These are phyloP conservation scores for Colletotrichum liriopes DNA, from an alignment of 2,329 filamentous ascomycete species.

Conservation along the genomic window DNA sequence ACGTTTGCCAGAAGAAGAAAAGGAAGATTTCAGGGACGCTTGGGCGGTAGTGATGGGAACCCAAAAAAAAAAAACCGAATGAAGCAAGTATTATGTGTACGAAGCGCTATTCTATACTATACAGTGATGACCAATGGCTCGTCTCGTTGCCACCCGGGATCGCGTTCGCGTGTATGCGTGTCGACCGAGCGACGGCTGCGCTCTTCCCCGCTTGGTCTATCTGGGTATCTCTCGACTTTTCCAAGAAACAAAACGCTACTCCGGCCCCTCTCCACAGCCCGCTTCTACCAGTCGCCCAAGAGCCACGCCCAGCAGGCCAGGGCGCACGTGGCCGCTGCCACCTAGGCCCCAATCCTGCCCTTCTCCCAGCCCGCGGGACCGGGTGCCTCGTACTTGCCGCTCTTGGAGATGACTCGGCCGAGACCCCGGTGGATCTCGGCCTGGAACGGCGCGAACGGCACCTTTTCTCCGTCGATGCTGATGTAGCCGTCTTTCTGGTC, in stretches of 20 bases:
- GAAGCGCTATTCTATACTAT: slow-evolving; percentile 36
- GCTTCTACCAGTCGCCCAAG: background rate
- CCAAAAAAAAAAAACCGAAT: background rate
- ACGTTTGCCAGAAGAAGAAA: background rate
- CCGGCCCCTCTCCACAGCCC: background rate
- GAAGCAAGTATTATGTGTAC: slow-evolving; percentile 25
- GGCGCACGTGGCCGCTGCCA: slow-evolving; percentile 33
- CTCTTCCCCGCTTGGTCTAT: slow-evolving; percentile 37
- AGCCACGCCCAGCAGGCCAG: background rate
- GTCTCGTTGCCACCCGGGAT: slow-evolving; percentile 16
- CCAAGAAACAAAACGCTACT: slow-evolving; percentile 20
- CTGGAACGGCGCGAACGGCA: slow-evolving; percentile 92
- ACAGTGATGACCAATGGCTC: slow-evolving; percentile 39
- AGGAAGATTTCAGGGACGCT: slow-evolving; percentile 6
- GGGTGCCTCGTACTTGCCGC: slow-evolving; percentile 78
- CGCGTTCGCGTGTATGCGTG: background rate
- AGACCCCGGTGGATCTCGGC: slow-evolving; percentile 88
- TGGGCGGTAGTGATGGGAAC: slow-evolving; percentile 1
- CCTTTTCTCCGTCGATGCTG: slow-evolving; percentile 91
- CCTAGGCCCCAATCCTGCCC: slow-evolving; percentile 50
- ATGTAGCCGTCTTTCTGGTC: slow-evolving; percentile 84
- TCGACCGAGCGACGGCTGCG: slow-evolving; percentile 13
- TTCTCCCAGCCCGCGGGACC: slow-evolving; percentile 69
- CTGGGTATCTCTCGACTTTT: slow-evolving; percentile 43
- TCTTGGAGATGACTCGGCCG: slow-evolving; percentile 87